Evolutionary conservation across 345 rosid species (phyloP).

Genomic region (Trapa incisa): DNA sequence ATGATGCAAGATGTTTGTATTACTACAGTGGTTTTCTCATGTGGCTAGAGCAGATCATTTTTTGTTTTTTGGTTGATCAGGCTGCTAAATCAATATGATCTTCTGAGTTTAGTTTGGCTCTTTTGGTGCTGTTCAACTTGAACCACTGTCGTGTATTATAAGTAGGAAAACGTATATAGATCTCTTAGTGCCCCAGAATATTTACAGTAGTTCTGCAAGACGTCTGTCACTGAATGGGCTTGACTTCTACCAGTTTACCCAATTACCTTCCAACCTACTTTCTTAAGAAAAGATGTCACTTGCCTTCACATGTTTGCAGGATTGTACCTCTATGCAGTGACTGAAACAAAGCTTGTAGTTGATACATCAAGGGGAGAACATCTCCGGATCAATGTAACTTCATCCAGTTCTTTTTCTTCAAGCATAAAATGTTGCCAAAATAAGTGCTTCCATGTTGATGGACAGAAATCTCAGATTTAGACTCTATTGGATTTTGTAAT

Average conservation of each 20-base stretch:
- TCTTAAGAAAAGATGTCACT: too few species aligned
- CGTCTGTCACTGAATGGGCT: too few species aligned
- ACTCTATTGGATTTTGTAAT: neutral
- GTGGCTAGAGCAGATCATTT: too few species aligned
- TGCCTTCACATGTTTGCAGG: conserved; percentile 31
- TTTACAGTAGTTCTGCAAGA: too few species aligned
- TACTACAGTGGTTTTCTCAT: neutral
- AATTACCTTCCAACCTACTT: too few species aligned
- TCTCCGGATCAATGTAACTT: conserved; percentile 71
- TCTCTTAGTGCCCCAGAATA: too few species aligned
- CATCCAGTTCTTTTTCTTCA: conserved; percentile 7
- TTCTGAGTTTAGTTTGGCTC: neutral
- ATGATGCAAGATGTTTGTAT: neutral
- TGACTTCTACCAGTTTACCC: too few species aligned
- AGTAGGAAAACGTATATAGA: neutral
- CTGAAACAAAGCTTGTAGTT: conserved; percentile 84
- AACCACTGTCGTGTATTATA: neutral
- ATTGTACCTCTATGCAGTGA: conserved; percentile 63
- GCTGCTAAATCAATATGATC: neutral
- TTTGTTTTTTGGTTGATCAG: too few species aligned
- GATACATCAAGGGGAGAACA: conserved; percentile 95
- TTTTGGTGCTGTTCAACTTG: neutral
- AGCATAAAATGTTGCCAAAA: neutral
- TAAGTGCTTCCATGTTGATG: neutral
- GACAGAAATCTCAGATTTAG: neutral